Conservation (phyloP, 345 rosid species). For the Psidium guajava region DNA sequence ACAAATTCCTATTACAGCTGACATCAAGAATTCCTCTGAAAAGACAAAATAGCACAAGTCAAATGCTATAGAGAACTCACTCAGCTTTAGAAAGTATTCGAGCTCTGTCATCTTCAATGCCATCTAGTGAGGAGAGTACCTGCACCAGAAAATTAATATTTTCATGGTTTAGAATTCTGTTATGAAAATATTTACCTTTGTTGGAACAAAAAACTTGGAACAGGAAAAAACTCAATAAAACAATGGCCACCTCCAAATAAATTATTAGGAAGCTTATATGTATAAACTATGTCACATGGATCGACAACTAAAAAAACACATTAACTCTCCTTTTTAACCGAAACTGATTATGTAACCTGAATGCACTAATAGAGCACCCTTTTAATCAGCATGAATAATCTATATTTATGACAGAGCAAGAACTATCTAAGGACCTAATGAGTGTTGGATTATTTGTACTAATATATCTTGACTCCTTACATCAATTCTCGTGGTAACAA, state of each 20-base stretch:
- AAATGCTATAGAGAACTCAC: conserved; percentile 13
- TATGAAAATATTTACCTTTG: background rate
- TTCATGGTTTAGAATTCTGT: background rate
- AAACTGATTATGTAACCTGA: background rate
- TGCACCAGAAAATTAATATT: conserved; percentile 17
- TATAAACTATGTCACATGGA: background rate
- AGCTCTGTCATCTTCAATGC: conserved; percentile 45
- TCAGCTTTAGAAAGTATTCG: conserved; percentile 61
- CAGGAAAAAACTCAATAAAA: background rate
- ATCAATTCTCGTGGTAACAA: background rate
- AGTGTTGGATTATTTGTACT: background rate
- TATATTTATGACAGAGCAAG: background rate
- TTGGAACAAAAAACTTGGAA: background rate
- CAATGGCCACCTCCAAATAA: background rate
- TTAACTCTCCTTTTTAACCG: background rate
- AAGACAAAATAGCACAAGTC: background rate
- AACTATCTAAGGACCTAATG: background rate
- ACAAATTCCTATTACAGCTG: background rate
- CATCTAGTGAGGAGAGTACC: conserved; percentile 67
- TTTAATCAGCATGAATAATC: background rate
- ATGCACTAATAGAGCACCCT: background rate
- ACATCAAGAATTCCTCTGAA: background rate
- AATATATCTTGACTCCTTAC: background rate
- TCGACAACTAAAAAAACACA: background rate
- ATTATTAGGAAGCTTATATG: background rate